Base-by-base conservation (phyloP, 2,329 filamentous ascomycete genomes). In the Periconia digitata region DNA sequence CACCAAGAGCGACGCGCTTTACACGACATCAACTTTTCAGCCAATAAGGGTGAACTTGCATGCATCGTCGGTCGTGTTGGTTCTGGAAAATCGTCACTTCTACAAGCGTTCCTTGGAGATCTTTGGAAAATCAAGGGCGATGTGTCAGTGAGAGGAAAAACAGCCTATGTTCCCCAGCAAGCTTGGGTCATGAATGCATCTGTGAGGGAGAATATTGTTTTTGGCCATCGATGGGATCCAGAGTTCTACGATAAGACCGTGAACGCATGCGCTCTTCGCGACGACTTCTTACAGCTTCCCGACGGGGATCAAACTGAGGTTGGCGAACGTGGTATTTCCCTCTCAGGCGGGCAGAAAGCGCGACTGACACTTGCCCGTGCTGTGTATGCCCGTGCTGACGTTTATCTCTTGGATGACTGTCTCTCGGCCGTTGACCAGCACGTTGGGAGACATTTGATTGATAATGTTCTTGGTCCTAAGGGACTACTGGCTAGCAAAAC, bases 101-200 rank as follows among this genome's bases (percentile, higher is more conserved):
- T 99, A 6, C 89, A 95, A 69, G 84, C 88, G 46, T 82, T 99
- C 47, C 82, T 99, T 4, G 94, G 94, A 51, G 92, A 97, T 71
- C 72, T 99, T 3, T 96, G 87, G 85, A 97, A 96, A 70, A 79
- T 87, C 42, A 85, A 89, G 51, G 94, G 94, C 40, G 81, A 89
- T 53, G 92, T 96, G 3, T 79, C 88, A 46, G 80, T 99, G 8
- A 85, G 89, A 59, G 95, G 94, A 40, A 84, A 81, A 22, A 83
- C 90, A 35, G 94, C 94, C 1, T 99, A 97, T 69, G 94, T 95
- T 49, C 89, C 91, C 15, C 95, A 99, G 70, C 85, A 89, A 63
- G 79, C 91, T 17, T 99, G 95, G 94, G 89, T 99, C 44, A 92
- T 97, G 85, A 99, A 99, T 67, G 94, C 94, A 8, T 95, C 89